These are phyloP conservation scores for Trichoderma sp. DNA, from an alignment of 2,329 filamentous ascomycete species.

Conservation along the genomic window DNA sequence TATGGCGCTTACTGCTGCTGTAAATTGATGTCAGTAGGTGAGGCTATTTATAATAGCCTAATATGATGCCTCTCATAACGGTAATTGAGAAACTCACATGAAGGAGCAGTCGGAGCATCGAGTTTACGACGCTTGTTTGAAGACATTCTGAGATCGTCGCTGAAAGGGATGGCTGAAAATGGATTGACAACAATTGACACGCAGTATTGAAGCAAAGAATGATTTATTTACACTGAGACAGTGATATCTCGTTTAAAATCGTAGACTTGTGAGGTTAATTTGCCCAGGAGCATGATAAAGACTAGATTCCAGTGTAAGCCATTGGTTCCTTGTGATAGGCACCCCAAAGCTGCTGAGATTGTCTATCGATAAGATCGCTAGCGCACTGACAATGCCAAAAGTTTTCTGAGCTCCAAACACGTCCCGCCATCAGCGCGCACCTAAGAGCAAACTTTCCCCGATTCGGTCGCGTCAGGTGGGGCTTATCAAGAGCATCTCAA, in stretches of 20 bases:
- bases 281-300: neutral
- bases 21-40: neutral
- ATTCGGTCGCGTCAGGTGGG: constrained; percentile 27
- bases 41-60: neutral
- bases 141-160: constrained; percentile 30
- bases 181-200: neutral
- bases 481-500: constrained; percentile 25
- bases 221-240: fast-evolving
- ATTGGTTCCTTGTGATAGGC: neutral
- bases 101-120: constrained; percentile 37
- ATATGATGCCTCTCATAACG: neutral
- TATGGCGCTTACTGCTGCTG: constrained; percentile 41
- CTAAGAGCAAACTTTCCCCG: constrained; percentile 19
- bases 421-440: constrained; percentile 9
- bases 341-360: constrained; percentile 1
- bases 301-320: neutral
- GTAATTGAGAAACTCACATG: constrained; percentile 36
- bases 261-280: too few relatives aligned
- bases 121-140: constrained; percentile 44
- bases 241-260: neutral
- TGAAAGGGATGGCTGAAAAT: neutral
- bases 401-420: constrained; percentile 24
- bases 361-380: constrained; percentile 21
- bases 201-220: neutral
- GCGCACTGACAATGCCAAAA: constrained; percentile 1